These are phyloP conservation scores for Aureobasidium sp. DNA, from an alignment of 2,329 filamentous ascomycete species.

Conservation along the genomic window DNA sequence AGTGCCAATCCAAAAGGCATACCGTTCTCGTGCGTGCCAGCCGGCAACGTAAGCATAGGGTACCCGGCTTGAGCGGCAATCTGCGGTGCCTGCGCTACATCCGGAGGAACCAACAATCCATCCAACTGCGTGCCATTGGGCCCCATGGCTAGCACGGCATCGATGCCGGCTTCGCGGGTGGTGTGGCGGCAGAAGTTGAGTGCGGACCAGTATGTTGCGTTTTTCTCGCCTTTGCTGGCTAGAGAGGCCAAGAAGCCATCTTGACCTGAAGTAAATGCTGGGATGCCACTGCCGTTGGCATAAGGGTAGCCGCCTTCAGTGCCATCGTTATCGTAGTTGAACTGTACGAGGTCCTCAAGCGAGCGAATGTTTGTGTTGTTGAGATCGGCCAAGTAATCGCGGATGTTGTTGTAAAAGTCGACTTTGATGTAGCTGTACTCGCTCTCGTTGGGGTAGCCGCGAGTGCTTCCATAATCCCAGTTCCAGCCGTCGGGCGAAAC, in stretches of 20 bases:
- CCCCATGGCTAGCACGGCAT: conserved; percentile 51
- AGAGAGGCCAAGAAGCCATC: conserved; percentile 62
- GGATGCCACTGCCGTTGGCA: conserved; percentile 36
- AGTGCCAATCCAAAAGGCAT: conserved; percentile 42
- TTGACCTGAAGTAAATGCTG: conserved; percentile 64
- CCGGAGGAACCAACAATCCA: conserved; percentile 61
- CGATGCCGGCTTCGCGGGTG: conserved; percentile 59
- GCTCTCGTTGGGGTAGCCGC: conserved; percentile 62
- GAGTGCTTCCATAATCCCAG: conserved; percentile 60
- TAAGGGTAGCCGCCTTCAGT: conserved; percentile 54
- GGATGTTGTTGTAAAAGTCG: conserved; percentile 63
- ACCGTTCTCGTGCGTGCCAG: conserved; percentile 45
- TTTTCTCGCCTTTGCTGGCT: conserved; percentile 51
- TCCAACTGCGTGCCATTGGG: conserved; percentile 44
- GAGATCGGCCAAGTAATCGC: conserved; percentile 55
- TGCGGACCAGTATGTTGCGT: conserved; percentile 62
- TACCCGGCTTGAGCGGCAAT: conserved; percentile 71
- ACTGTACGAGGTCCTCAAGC: conserved; percentile 60
- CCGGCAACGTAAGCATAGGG: conserved; percentile 63
- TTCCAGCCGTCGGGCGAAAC: conserved; percentile 64
- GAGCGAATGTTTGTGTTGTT: conserved; percentile 53
- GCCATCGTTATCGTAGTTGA: conserved; percentile 53
- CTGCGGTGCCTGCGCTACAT: conserved; percentile 61
- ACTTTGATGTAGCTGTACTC: conserved; percentile 68
- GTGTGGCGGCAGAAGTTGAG: conserved; percentile 53